A percentile compares a stretch with the other conserved stretches of the same genome.
Evolutionary conservation across 2,329 filamentous ascomycete genomes (phyloP).

Genomic region (Monilinia vaccinii-corymbosi): DNA sequence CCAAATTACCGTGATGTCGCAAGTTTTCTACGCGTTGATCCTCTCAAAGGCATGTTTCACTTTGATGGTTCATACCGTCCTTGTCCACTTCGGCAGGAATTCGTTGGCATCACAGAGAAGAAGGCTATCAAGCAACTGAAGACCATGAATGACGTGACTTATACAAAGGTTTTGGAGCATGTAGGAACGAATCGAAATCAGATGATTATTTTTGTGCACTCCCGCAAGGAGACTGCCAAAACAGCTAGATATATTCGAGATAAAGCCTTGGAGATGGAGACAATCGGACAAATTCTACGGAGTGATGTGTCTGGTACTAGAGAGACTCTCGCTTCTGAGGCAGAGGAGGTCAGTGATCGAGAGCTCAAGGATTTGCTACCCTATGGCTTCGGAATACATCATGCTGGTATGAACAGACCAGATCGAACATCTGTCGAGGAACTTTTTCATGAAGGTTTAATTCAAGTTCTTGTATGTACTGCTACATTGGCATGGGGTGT

Average conservation of each 20-base stretch:
- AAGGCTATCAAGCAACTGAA: slow-evolving; percentile 98
- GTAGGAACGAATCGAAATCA: slow-evolving; percentile 89
- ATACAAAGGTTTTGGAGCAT: slow-evolving; percentile 94
- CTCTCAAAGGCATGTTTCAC: slow-evolving; percentile 80
- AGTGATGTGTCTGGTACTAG: slow-evolving; percentile 78
- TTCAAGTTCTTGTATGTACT: slow-evolving; percentile 94
- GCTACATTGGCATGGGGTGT: slow-evolving; percentile 99
- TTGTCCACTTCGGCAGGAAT: slow-evolving; percentile 91
- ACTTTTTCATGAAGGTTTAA: slow-evolving; percentile 80
- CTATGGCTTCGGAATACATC: slow-evolving; percentile 96
- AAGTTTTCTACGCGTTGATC: slow-evolving; percentile 86
- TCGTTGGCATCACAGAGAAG: slow-evolving; percentile 93
- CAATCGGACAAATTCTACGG: slow-evolving; percentile 89
- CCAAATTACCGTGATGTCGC: slow-evolving; percentile 96
- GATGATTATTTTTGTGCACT: slow-evolving; percentile 99
- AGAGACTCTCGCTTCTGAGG: slow-evolving; percentile 79
- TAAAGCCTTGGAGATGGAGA: slow-evolving; percentile 94
- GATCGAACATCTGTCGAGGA: slow-evolving; percentile 94
- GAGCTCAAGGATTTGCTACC: slow-evolving; percentile 91
- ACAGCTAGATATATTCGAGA: slow-evolving; percentile 94
- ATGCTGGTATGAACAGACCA: slow-evolving; percentile 92
- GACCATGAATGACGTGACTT: slow-evolving; percentile 98
- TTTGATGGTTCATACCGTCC: slow-evolving; percentile 92
- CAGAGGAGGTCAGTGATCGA: slow-evolving; percentile 70
- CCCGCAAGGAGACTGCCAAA: slow-evolving; percentile 95